phyloP scores from a whole-genome alignment of 2,329 filamentous ascomycete species.

The Endoconidiophora laricicola region DNA sequence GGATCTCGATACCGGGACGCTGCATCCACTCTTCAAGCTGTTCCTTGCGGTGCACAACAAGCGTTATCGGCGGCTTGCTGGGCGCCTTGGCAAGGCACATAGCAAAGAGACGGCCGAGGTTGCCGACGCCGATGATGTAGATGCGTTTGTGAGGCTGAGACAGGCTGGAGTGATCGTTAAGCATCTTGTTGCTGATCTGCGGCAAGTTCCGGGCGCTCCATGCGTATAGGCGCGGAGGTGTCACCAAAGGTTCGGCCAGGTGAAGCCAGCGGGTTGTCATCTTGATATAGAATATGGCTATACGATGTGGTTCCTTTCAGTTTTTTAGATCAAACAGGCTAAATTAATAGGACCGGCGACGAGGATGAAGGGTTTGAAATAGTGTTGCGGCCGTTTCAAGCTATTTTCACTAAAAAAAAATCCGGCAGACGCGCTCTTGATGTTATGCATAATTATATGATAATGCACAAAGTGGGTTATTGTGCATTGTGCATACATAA shows the following conservation, averaged over 20 bases:
- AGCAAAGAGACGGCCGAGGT: conserved; percentile 65
- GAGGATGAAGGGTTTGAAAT: too few species aligned
- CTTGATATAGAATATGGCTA: neutral
- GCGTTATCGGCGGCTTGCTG: conserved; percentile 54
- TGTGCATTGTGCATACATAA: too few species aligned
- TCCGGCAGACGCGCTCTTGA: neutral
- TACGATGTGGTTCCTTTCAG: neutral
- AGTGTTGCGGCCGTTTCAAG: neutral
- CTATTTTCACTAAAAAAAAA: neutral
- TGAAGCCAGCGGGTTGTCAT: conserved; percentile 8
- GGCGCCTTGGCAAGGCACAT: conserved; percentile 46
- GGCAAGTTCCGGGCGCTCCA: conserved; percentile 12
- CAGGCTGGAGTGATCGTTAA: conserved; percentile 13
- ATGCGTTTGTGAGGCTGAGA: conserved; percentile 29
- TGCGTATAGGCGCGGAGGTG: conserved; percentile 10
- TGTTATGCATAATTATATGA: neutral
- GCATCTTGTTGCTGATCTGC: neutral
- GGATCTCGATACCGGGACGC: conserved; percentile 28
- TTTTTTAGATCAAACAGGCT: too few species aligned
- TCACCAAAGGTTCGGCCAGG: conserved; percentile 3
- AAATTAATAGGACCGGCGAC: too few species aligned
- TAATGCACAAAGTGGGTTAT: neutral
- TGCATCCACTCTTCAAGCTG: conserved; percentile 32
- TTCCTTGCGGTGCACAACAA: conserved; percentile 53
- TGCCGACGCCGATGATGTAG: conserved; percentile 66